Base-by-base conservation (phyloP, 176 grass and related monocot species). In the Stipa capillata region DNA sequence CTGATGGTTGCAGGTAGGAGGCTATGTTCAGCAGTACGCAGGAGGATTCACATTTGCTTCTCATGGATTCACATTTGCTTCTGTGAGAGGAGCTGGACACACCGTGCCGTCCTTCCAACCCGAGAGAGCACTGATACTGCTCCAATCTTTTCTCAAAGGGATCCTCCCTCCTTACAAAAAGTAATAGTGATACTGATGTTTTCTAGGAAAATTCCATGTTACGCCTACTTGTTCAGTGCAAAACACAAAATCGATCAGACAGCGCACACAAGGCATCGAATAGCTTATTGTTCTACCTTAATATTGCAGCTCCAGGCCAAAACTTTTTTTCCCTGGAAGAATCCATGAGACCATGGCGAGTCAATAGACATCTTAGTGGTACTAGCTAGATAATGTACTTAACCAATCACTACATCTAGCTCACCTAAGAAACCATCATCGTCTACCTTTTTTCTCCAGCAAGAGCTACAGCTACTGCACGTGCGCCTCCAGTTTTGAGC, bases 371-470 rank as follows among this genome's bases (percentile, higher is more conserved):
- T 58, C 52, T 79, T 77, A 66, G 68, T 50, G 59, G 59, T 65
- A 58, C 74, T 87, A 87, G 79, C 27, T 27, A 60, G 21, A 49
- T 61, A 54, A 85, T 82, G 86, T 79, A 86, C 87, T 90, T 83
- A 51, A 88, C 78, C 79, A 66, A 74, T 63, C 82, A 80, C 82
- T 66, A 39, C 81, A 87, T 85, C 84, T 90, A 91, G 86, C 93
- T 84, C 85, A 88, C 93, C 85, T 88, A 92, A 84, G 81, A 84
- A 69, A 64, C 63, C 78, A 33, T 82, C 79, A 73, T 62, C 76
- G 43, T 68, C 86, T 80, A 88, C 76, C 43, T 87, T 73, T 56
- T 59, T 89, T 45, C 41, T 64, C 63, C 65, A 78, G 78, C 88
- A 61, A 76, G 81, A 69, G 82, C 85, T 85, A 88, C 84, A 69